phyloP scores from a whole-genome alignment of 495 filamentous ascomycete species.

The Terfezia claveryi region DNA sequence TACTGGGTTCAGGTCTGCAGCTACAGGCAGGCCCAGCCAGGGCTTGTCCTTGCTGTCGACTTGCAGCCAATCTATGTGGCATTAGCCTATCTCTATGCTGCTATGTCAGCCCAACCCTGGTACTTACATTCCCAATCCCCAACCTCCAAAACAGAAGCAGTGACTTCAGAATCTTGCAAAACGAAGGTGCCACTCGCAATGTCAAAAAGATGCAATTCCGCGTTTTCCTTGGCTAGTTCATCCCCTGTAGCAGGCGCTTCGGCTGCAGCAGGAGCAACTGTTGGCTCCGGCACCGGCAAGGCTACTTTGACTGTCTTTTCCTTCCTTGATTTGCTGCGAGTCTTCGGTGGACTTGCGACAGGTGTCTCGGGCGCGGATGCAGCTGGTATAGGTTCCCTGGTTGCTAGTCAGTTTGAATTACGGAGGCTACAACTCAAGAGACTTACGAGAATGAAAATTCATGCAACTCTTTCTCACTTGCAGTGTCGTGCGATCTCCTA shows the following conservation, averaged over 20 bases:
- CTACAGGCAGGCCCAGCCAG: slow-evolving; percentile 72
- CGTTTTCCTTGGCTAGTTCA: slow-evolving; percentile 49
- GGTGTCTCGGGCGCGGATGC: slow-evolving; percentile 17
- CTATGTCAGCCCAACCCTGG: neutral
- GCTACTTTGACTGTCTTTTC: neutral
- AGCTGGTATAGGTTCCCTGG: neutral
- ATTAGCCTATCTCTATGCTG: neutral
- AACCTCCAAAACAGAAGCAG: slow-evolving; percentile 62
- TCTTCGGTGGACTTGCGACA: slow-evolving; percentile 18
- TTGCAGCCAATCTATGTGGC: slow-evolving; percentile 50
- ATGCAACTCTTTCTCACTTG: slow-evolving; percentile 56
- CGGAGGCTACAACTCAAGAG: neutral
- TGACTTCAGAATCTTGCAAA: slow-evolving; percentile 49
- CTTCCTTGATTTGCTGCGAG: slow-evolving; percentile 18
- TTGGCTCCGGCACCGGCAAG: slow-evolving; percentile 19
- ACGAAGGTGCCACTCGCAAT: slow-evolving; percentile 66
- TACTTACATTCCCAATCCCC: slow-evolving; percentile 57
- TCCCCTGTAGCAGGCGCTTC: slow-evolving; percentile 46
- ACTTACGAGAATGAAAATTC: slow-evolving; percentile 50
- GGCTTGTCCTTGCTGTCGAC: slow-evolving; percentile 54
- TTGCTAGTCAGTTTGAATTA: too few species aligned
- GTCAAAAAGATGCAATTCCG: slow-evolving; percentile 86
- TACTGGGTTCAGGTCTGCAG: slow-evolving; percentile 85
- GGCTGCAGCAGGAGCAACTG: slow-evolving; percentile 36
- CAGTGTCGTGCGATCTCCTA: slow-evolving; percentile 50